A percentile compares a stretch with the other conserved stretches of the same genome.
These are phyloP conservation scores for Sclerospora graminicola DNA, from an alignment of 352 stramenopile genomes.

Conservation along the genomic window DNA sequence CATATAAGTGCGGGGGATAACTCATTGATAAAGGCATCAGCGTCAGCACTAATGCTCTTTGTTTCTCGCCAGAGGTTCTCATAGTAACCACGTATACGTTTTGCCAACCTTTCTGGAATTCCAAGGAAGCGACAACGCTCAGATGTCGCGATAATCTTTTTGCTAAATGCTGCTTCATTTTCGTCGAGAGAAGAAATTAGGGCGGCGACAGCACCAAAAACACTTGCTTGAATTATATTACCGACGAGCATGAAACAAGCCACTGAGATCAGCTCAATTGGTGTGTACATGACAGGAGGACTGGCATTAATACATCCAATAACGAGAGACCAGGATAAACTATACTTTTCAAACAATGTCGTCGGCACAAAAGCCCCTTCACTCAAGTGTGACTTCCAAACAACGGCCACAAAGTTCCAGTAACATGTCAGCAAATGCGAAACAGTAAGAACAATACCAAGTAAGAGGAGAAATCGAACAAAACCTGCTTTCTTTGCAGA, in stretches of 20 bases:
- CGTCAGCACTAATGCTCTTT: constrained; percentile 43
- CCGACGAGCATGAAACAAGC: constrained; percentile 56
- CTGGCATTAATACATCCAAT: constrained; percentile 56
- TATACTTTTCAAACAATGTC: constrained; percentile 31
- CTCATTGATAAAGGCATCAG: constrained; percentile 68
- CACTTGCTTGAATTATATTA: constrained; percentile 51
- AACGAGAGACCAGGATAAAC: constrained; percentile 42
- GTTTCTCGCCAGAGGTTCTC: constrained; percentile 61
- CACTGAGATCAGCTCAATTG: constrained; percentile 38
- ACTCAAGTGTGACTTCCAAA: constrained; percentile 29
- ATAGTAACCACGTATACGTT: constrained; percentile 49
- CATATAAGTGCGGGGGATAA: constrained; percentile 55
- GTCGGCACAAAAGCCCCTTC: constrained; percentile 18
- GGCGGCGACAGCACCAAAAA: constrained; percentile 54
- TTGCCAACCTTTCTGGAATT: constrained; percentile 37
- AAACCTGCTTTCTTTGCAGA: constrained; percentile 51
- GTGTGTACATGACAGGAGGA: constrained; percentile 40
- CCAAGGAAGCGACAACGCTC: constrained; percentile 58
- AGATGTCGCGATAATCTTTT: constrained; percentile 50
- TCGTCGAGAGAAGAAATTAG: constrained; percentile 62
- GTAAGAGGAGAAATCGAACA: constrained; percentile 35
- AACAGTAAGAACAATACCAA: constrained; percentile 42
- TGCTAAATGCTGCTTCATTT: constrained; percentile 47
- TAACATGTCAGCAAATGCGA: constrained; percentile 47
- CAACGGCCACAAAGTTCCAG: constrained; percentile 40